phyloP scores from a whole-genome alignment of 1,139 yeast species.

The Citeromyces hawaiiensis region DNA sequence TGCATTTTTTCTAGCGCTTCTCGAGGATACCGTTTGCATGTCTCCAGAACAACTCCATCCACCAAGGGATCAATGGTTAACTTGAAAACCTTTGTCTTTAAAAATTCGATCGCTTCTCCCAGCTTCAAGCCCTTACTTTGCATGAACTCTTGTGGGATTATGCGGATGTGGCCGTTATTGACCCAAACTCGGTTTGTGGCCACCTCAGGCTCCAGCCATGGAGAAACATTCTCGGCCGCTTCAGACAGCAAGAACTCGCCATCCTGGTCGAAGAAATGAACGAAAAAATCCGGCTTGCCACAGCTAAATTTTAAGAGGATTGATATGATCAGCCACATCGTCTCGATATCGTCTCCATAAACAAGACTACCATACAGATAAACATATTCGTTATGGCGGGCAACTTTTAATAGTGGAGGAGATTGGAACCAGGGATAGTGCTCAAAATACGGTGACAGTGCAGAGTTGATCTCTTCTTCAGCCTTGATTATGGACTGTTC shows the following conservation, averaged over 20 bases:
- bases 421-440: constrained; percentile 28
- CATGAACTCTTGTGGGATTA: constrained; percentile 19
- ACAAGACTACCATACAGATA: constrained; percentile 29
- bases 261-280: constrained; percentile 39
- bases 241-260: constrained; percentile 44
- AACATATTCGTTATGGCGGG: constrained; percentile 5
- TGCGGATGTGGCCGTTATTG: constrained; percentile 18
- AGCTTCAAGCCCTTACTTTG: constrained; percentile 17
- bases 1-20: constrained; percentile 11
- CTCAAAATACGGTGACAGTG: constrained; percentile 24
- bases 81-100: constrained; percentile 17
- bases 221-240: constrained; percentile 26
- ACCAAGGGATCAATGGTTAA: constrained; percentile 12
- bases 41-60: constrained; percentile 10
- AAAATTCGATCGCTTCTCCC: constrained; percentile 20
- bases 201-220: constrained; percentile 26
- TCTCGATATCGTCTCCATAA: constrained; percentile 29
- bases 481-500: constrained; percentile 9
- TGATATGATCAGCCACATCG: constrained; percentile 30
- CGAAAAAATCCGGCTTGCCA: constrained; percentile 21
- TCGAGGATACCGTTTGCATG: constrained; percentile 12
- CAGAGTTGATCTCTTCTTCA: constrained; percentile 10
- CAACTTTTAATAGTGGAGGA: constrained; percentile 7
- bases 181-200: constrained; percentile 32
- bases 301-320: constrained; percentile 24